These are phyloP conservation scores for Fusarium tupiense DNA, from an alignment of 2,329 filamentous ascomycete genomes.

Conservation along the genomic window DNA sequence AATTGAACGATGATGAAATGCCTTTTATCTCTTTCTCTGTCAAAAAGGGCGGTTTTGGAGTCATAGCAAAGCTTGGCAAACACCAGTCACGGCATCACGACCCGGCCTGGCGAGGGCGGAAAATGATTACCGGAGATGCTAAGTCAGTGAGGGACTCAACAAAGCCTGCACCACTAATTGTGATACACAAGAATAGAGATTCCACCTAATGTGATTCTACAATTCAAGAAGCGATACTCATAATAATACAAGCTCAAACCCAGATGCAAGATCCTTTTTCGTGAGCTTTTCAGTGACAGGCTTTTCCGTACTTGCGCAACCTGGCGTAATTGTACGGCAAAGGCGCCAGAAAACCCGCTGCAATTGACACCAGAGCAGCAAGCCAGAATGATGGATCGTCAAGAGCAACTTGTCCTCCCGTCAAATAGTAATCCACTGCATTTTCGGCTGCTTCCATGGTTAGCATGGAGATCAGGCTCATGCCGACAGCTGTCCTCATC, in stretches of 20 bases:
- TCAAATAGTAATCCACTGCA: slow-evolving; percentile 64
- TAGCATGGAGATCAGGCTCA: slow-evolving; percentile 68
- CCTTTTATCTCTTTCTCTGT: neutral
- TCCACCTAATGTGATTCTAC: fast-evolving
- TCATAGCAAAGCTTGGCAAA: neutral
- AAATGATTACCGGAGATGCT: neutral
- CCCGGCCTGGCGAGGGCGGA: neutral
- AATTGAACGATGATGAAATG: neutral
- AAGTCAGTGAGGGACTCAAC: neutral
- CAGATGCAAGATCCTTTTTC: neutral
- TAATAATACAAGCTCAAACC: neutral
- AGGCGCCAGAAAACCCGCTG: slow-evolving; percentile 58
- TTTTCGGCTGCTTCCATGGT: slow-evolving; percentile 68
- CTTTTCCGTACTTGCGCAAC: slow-evolving; percentile 59
- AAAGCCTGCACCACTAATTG: too few relatives aligned
- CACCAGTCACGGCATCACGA: neutral
- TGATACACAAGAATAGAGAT: too few relatives aligned
- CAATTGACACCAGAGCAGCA: slow-evolving; percentile 57
- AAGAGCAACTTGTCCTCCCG: slow-evolving; percentile 59
- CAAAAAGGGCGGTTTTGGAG: neutral
- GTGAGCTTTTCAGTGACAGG: slow-evolving; percentile 51
- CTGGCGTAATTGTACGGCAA: slow-evolving; percentile 64
- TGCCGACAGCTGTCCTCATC: slow-evolving; percentile 62
- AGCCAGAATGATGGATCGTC: slow-evolving; percentile 61
- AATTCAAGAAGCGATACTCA: fast-evolving